These are phyloP conservation scores for Thalassiosira delicatula DNA, from an alignment of 352 stramenopile species.

Conservation along the genomic window DNA sequence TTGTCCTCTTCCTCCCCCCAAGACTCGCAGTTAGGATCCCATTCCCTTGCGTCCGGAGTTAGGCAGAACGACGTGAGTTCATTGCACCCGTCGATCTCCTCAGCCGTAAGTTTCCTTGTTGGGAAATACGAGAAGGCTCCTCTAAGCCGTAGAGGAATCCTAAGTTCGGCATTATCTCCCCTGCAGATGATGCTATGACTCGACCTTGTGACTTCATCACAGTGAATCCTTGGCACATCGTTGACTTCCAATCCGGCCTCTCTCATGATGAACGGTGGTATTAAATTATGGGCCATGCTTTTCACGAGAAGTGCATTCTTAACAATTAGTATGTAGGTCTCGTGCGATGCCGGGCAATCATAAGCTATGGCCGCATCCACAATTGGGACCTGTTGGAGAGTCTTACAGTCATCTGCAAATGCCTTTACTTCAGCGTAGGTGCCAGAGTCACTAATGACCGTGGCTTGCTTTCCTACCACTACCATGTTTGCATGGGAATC, in stretches of 20 bases:
- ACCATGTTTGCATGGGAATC: constrained; percentile 67
- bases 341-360: constrained; percentile 21
- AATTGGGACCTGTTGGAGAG: constrained; percentile 23
- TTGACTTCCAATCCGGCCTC: constrained; percentile 55
- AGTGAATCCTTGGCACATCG: constrained; percentile 55
- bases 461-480: constrained; percentile 31
- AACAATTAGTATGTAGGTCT: constrained; percentile 16
- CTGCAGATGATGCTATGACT: constrained; percentile 39
- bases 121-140: constrained; percentile 66
- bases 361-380: constrained; percentile 54
- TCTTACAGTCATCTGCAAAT: constrained; percentile 12
- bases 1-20: no score
- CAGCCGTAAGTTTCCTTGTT: constrained; percentile 23
- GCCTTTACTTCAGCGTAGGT: constrained; percentile 21
- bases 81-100: constrained; percentile 36
- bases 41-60: neutral
- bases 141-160: constrained; percentile 51
- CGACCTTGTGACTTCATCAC: neutral
- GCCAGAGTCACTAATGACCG: constrained; percentile 22
- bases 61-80: constrained; percentile 3
- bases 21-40: no score
- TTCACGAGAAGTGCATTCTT: constrained; percentile 60
- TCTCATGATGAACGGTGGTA: constrained; percentile 66
- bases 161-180: neutral
- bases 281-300: constrained; percentile 62